Evolutionary conservation across 2,329 filamentous ascomycete genomes (phyloP).

Genomic region (Rhynchosporium secalis): DNA sequence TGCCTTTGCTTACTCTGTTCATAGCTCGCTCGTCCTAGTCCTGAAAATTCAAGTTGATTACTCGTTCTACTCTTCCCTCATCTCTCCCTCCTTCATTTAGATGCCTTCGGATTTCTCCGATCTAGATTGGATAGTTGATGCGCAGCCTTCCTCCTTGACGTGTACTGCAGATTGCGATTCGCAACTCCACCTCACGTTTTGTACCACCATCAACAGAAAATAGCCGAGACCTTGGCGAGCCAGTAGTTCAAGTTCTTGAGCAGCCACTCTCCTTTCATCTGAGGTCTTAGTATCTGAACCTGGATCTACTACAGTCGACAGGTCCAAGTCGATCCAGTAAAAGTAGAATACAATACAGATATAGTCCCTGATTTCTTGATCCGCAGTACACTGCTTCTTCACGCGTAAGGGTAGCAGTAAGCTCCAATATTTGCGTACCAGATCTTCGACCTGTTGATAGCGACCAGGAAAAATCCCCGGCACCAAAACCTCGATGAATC

Average conservation of each 20-base stretch:
- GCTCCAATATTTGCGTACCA: not conserved
- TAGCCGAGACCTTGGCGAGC: not conserved
- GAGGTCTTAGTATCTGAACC: not conserved
- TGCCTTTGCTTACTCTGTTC: no score
- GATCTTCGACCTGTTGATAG: not conserved
- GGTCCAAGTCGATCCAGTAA: not conserved
- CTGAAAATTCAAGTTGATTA: no score
- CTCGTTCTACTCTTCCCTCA: no score
- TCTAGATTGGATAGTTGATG: no score
- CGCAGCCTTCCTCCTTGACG: no score
- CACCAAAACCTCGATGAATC: not conserved
- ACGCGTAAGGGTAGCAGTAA: not conserved
- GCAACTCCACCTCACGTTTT: no score
- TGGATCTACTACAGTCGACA: not conserved
- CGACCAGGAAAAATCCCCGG: not conserved
- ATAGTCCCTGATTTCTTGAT: constrained; percentile 4
- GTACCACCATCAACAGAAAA: not conserved
- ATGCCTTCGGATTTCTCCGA: no score
- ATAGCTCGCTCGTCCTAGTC: no score
- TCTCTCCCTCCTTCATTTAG: no score
- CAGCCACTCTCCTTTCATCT: not conserved
- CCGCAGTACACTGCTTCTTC: not conserved
- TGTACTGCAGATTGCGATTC: no score
- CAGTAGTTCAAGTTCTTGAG: no score
- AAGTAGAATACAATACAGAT: not conserved